Conservation (phyloP, 2,329 filamentous ascomycete species). For the Penicillium sp. region DNA sequence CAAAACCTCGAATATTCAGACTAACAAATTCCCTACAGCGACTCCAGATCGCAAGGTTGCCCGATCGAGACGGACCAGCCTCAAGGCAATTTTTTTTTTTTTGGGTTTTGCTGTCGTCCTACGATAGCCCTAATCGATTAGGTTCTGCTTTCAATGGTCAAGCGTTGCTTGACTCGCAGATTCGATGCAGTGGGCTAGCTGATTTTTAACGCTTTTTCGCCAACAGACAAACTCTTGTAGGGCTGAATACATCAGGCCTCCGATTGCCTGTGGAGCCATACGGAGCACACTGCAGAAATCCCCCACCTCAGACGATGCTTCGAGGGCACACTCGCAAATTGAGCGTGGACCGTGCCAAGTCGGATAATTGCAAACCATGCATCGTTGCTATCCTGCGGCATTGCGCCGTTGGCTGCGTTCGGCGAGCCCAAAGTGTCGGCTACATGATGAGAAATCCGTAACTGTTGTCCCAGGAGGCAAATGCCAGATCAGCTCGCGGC, state of each 20-base stretch:
- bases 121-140: neutral
- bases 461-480: too few relatives aligned
- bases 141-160: neutral
- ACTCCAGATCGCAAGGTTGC: constrained; percentile 4
- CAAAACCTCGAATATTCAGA: neutral
- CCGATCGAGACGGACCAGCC: constrained; percentile 4
- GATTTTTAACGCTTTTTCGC: neutral
- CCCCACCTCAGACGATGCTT: too few relatives aligned
- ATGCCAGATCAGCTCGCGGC: too few relatives aligned
- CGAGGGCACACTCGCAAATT: too few relatives aligned
- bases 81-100: neutral
- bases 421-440: too few relatives aligned
- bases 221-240: neutral
- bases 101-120: neutral
- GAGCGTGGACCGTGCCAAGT: too few relatives aligned
- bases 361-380: too few relatives aligned
- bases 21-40: neutral
- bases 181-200: neutral
- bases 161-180: neutral
- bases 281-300: too few relatives aligned
- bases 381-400: too few relatives aligned
- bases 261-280: neutral
- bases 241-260: neutral
- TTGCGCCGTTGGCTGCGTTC: too few relatives aligned
- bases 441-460: too few relatives aligned